Conservation (phyloP, 495 filamentous ascomycete species). For the Paragyromitra xinjiangensis region DNA sequence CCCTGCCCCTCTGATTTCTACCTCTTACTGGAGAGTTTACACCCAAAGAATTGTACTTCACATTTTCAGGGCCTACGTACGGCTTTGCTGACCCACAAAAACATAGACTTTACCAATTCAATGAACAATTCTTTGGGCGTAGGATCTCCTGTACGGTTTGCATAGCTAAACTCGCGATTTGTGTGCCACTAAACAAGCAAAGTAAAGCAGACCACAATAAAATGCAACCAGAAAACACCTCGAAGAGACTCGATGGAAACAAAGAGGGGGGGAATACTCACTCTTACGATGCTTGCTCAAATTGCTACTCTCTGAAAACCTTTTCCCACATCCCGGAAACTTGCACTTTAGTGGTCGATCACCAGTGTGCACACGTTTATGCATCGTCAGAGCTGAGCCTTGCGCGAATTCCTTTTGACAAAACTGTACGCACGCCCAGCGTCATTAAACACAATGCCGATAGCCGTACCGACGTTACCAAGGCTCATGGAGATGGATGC, state of each 20-base stretch:
- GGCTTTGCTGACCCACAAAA: background rate
- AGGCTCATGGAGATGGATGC: background rate
- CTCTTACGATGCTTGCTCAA: conserved; percentile 66
- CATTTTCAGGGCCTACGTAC: background rate
- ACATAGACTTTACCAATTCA: background rate
- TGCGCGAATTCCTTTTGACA: conserved; percentile 58
- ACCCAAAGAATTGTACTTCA: background rate
- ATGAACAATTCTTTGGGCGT: background rate
- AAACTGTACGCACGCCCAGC: conserved; percentile 34
- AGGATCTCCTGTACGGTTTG: background rate
- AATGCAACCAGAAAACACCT: conserved; percentile 53
- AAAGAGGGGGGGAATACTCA: conserved; percentile 16
- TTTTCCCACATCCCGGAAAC: conserved; percentile 63
- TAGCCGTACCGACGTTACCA: conserved; percentile 1
- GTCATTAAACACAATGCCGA: conserved; percentile 3
- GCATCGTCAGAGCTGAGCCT: conserved; percentile 58
- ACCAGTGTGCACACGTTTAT: conserved; percentile 57
- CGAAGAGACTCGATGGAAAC: background rate
- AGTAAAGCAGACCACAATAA: background rate
- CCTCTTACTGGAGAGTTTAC: conserved; percentile 57
- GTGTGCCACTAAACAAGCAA: background rate
- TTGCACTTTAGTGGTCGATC: conserved; percentile 63
- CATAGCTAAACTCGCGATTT: background rate
- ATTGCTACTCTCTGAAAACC: conserved; percentile 67
- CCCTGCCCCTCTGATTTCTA: background rate